phyloP scores from a whole-genome alignment of 768 basidiomycete species.

The Floccularia luteovirens region DNA sequence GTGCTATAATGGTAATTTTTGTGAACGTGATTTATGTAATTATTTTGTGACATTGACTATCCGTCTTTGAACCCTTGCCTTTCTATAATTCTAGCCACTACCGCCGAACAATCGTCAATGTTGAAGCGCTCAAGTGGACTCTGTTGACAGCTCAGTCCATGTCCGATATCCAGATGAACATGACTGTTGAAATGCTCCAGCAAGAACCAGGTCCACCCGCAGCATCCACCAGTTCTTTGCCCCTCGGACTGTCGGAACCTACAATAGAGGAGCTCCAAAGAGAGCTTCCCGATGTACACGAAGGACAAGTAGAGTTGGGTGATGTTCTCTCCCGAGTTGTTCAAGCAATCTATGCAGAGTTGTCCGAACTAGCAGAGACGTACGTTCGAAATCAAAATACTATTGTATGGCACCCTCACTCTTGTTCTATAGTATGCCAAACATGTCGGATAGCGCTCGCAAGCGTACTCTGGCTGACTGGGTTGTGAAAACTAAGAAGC shows the following conservation, averaged over 20 bases:
- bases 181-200: too few species aligned
- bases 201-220: too few species aligned
- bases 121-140: too few species aligned
- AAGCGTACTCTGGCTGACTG: constrained; percentile 82
- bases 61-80: too few species aligned
- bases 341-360: constrained; percentile 76
- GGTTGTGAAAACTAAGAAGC: constrained; percentile 87
- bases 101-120: too few species aligned
- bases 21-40: too few species aligned
- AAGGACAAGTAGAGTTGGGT: constrained; percentile 68
- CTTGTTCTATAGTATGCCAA: constrained; percentile 48
- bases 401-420: constrained; percentile 2
- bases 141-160: too few species aligned
- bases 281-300: constrained; percentile 66
- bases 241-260: constrained; percentile 11
- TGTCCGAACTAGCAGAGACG: constrained; percentile 84
- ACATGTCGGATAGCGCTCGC: constrained; percentile 74
- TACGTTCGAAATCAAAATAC: constrained; percentile 29
- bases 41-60: too few species aligned
- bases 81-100: too few species aligned
- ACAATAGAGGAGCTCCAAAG: constrained; percentile 53
- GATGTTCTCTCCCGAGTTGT: constrained; percentile 71
- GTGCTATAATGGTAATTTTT: too few species aligned
- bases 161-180: too few species aligned
- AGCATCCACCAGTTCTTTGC: too few species aligned